Evolutionary conservation across 176 grass and related monocot species (phyloP).

Genomic region (Bromus sterilis): DNA sequence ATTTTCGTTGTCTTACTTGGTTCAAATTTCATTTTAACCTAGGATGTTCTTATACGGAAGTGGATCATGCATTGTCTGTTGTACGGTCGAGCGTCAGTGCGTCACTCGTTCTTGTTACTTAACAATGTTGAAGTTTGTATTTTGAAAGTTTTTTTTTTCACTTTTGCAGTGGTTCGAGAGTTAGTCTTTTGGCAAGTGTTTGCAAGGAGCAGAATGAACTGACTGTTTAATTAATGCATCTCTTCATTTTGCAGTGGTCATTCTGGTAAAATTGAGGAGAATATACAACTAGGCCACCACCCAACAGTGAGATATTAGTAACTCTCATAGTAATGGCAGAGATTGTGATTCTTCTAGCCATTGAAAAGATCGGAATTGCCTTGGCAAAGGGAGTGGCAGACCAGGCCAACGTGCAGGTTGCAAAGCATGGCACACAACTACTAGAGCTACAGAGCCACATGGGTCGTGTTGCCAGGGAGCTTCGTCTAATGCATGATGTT

Average conservation of each 20-base stretch:
- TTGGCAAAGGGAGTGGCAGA: background rate
- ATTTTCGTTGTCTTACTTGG: no score
- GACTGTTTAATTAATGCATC: background rate
- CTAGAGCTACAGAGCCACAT: background rate
- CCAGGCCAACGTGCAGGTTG: background rate
- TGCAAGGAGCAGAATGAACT: background rate
- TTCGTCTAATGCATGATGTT: background rate
- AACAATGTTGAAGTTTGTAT: background rate
- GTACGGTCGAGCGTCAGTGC: no score
- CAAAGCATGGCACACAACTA: background rate
- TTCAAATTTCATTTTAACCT: no score
- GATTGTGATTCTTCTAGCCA: background rate
- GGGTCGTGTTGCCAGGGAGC: background rate
- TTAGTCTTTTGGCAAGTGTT: background rate
- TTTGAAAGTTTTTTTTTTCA: background rate
- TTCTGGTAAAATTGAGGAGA: fast-evolving
- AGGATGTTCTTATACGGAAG: no score
- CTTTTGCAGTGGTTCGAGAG: background rate
- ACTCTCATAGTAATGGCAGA: background rate
- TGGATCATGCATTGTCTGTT: no score
- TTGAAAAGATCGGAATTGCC: background rate
- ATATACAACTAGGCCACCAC: background rate
- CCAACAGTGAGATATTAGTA: background rate
- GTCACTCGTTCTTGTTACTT: no score
- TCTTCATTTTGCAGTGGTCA: background rate